Evolutionary conservation across 2,329 filamentous ascomycete species (phyloP), one percentile per base, ranked within the genome.

Genomic region (Apiospora pterosperma): DNA sequence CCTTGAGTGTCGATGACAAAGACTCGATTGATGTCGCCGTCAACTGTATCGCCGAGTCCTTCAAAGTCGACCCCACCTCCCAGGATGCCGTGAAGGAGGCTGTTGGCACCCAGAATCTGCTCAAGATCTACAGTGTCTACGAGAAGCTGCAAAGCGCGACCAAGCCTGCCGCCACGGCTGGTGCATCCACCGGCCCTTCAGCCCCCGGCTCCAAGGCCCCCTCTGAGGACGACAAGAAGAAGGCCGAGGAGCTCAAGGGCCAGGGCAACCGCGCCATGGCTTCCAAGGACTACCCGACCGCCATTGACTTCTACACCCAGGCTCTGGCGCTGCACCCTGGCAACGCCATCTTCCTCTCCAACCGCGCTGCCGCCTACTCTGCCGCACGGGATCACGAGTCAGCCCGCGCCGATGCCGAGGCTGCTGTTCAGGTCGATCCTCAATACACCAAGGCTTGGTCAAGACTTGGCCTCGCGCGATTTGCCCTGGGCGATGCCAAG

Each of bases 401-500:
- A 67, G 96, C 96, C 14, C 89, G 88, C 72, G 84, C 90, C 67
- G 96, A 99, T 77, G 96, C 96, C 59, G 95, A 98, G 81, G 87
- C 96, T 69, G 96, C 96, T 63, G 92, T 96, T 64, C 87, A 88
- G 64, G 86, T 93, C 63, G 96, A 99, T 78, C 93, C 96, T 14
- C 89, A 88, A 76, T 99, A 98, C 84, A 97, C 94, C 70, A 98
- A 99, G 82, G 96, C 93, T 19, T 99, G 96, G 96, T 96, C 92
- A 71, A 88, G 96, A 67, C 85, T 99, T 23, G 96, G 96, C 23
- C 89, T 98, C 42, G 96, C 96, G 52, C 88, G 91, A 67, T 99
- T 95, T 79, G 95, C 95, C 19, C 87, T 97, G 62, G 95, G 94
- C 38, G 95, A 99, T 75, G 90, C 93, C 64, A 90, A 90, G 79